Evolutionary conservation across 1,139 yeast genomes (phyloP), one percentile per base, ranked within the genome.

Genomic region (Arxiozyma slooffiae): DNA sequence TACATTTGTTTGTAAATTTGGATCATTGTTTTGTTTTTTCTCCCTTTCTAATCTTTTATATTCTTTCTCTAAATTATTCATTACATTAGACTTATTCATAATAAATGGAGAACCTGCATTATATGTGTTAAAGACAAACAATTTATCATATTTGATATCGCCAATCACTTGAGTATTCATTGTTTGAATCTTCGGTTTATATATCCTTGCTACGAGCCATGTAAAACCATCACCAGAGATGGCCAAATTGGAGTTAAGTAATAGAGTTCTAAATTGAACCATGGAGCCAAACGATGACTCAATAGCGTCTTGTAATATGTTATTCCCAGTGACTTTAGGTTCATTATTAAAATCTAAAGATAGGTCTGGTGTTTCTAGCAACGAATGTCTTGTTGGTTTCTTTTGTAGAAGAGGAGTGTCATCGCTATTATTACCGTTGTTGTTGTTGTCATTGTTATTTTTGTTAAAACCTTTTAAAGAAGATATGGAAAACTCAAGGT

Each of bases 141-240:
- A 71, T 37, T 75, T 72, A 52, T 73, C 74, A 57, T 67, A 78
- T 36, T 56, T 55, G 59, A 67, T 36, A 53, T 53, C 53, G 52
- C 55, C 49, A 58, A 56, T 55, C 46, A 41, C 52, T 49, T 47
- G 43, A 34, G 17, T 54, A 52, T 47, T 59, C 47, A 38, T 42
- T 38, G 34, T 48, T 48, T 45, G 50, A 11, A 42, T 41, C 14
- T 50, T 40, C 8, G 49, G 48, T 36, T 51, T 45, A 30, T 49
- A 48, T 47, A 79, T 74, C 59, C 79, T 79, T 1, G 85, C 85
- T n/a, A 81, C 80, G 36, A 82, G 66, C 92, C 92, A 85, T 2
- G 85, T 79, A 59, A 71, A 75, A 1, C 94, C 94, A 63, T 85
- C 88, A 48, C 94, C 92, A 54, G 81, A 79, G 52, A 82, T 79